Evolutionary conservation across 148 eudicot genomes (phyloP), one percentile per base, ranked within the genome.

Genomic region (Euryodendron excelsum): DNA sequence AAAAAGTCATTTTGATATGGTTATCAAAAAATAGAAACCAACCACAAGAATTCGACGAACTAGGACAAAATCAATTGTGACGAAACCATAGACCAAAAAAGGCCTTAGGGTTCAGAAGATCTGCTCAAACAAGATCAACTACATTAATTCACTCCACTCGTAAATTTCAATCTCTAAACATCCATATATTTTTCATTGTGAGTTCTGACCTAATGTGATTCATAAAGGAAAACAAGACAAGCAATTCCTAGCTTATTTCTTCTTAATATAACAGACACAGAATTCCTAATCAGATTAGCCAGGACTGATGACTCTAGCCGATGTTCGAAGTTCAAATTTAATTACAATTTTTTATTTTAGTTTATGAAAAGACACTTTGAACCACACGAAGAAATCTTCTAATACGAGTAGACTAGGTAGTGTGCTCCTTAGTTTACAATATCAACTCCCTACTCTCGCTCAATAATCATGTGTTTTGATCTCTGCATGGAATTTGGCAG

Each of bases 101-200:
- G 52, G 56, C 12, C 50, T 23, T 3, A 39, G 34, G 66, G 52
- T 41, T 39, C 69, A 37, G 20, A 5, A 58, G 31, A 25, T 58
- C 34, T 56, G 25, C 77, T 58, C 66, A 61, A 17, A 73, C 30
- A 73, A 56, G 33, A 34, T 58, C 21, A 25, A 73, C 63, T 58
- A 44, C 64, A 58, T 56, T 56, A 5, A 48, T 36, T 58, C 66
- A 72, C 31, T n/a, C n/a, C 4, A 58, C 1, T 30, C n/a, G 8
- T 30, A 28, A 21, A 73, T 31, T 74, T 58, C 36, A 10, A 23
- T 74, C 41, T 58, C 41, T 36, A 20, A 1, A n/a, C 33, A 53
- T 73, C 31, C 64, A 36, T 55, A 23, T 5, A 73, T 34, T 18
- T 53, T 66, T n/a, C n/a, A n/a, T n/a, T n/a, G n/a, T n/a, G n/a